phyloP scores from a whole-genome alignment of 2,329 filamentous ascomycete species.

The Incumbomyces lentus region DNA sequence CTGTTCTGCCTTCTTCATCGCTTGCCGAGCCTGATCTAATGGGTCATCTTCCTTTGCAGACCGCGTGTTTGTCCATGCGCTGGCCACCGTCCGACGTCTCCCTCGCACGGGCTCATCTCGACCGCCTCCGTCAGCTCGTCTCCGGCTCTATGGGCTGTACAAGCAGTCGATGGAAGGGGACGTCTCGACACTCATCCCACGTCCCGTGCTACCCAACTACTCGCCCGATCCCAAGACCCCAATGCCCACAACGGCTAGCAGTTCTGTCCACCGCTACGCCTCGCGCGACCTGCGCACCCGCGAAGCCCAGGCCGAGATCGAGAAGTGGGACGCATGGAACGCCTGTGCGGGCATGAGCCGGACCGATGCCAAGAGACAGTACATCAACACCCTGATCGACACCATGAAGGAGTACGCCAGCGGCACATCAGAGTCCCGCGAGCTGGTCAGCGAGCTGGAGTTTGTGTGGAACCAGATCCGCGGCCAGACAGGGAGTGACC shows the following conservation, averaged over 20 bases:
- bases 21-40: background rate
- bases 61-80: constrained; percentile 95
- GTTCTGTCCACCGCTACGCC: constrained; percentile 10
- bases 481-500: constrained; percentile 20
- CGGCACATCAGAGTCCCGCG: constrained; percentile 41
- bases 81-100: constrained; percentile 97
- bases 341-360: constrained; percentile 69
- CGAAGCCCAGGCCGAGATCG: constrained; percentile 33
- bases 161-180: constrained; percentile 99
- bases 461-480: constrained; percentile 21
- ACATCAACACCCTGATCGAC: constrained; percentile 87
- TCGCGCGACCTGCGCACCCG: constrained; percentile 23
- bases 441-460: background rate
- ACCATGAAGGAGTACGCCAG: constrained; percentile 95
- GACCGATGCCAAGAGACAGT: constrained; percentile 87
- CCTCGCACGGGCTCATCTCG: constrained; percentile 83
- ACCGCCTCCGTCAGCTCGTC: constrained; percentile 71
- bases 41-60: constrained; percentile 44
- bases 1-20: too few relatives aligned
- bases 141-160: constrained; percentile 94
- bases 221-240: constrained; percentile 9
- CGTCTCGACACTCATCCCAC: constrained; percentile 85
- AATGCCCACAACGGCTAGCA: constrained; percentile 2
- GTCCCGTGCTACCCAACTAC: constrained; percentile 43
- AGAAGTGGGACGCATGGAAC: constrained; percentile 76